Evolutionary conservation across 225 moss, liverwort and hornwort genomes (phyloP).

Genomic region (Rhytidiadelphus loreus): DNA sequence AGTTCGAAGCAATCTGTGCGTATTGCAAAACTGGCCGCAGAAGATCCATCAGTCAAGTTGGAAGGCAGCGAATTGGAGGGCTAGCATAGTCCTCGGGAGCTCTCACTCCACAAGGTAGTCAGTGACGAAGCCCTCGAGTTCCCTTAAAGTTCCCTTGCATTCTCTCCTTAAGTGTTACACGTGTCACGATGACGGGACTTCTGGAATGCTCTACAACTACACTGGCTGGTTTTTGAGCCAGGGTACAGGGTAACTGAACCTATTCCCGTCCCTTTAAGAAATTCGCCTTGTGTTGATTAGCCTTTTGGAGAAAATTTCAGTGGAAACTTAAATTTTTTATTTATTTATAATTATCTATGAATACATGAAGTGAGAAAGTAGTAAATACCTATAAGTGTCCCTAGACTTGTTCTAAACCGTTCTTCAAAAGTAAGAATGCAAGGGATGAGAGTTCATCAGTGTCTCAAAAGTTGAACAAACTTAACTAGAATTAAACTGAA

Average conservation of each 20-base stretch:
- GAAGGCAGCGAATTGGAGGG: not conserved
- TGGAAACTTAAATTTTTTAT: too few species aligned
- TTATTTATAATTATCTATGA: not conserved
- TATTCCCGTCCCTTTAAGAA: not conserved
- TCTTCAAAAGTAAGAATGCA: not conserved
- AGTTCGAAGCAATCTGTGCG: not conserved
- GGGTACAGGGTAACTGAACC: not conserved
- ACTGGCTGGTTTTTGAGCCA: not conserved
- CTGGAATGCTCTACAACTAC: not conserved
- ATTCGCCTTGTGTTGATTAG: not conserved
- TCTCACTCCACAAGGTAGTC: not conserved
- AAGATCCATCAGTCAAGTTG: not conserved
- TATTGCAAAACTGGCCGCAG: not conserved
- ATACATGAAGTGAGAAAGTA: not conserved
- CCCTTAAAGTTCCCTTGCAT: not conserved
- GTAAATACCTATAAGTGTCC: not conserved
- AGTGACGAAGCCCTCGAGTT: not conserved
- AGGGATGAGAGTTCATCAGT: not conserved
- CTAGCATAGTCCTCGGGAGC: not conserved
- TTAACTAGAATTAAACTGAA: not conserved
- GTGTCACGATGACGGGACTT: not conserved
- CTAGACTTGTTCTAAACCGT: fast-evolving
- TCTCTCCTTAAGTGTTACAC: not conserved
- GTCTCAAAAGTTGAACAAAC: fast-evolving
- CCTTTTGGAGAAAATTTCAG: not conserved